phyloP scores from a whole-genome alignment of 2,329 filamentous ascomycete genomes.

The Tolypocladium ophioglossoides region DNA sequence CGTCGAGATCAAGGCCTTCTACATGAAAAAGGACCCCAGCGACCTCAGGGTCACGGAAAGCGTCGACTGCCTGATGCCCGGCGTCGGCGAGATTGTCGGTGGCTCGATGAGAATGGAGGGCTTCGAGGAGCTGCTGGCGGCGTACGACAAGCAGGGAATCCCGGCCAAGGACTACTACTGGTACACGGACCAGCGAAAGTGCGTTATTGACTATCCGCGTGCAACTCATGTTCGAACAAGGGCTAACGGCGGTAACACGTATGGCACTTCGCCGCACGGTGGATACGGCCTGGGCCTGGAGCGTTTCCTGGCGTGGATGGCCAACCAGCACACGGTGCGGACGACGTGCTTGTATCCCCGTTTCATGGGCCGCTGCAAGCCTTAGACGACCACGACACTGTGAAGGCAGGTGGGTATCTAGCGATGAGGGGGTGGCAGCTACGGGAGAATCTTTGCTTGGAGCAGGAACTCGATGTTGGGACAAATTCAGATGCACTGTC shows the following conservation, averaged over 20 bases:
- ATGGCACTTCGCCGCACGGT: conserved; percentile 84
- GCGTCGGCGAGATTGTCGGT: conserved; percentile 93
- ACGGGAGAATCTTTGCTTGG: background rate
- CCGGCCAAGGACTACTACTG: conserved; percentile 85
- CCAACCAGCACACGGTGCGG: conserved; percentile 51
- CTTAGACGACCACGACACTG: conserved; percentile 27
- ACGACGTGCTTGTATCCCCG: conserved; percentile 65
- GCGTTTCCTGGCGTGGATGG: conserved; percentile 48
- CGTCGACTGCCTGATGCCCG: conserved; percentile 79
- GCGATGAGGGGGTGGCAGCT: background rate
- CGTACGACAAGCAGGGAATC: conserved; percentile 80
- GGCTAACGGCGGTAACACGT: conserved; percentile 20
- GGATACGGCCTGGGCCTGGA: conserved; percentile 73
- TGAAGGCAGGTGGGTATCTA: background rate
- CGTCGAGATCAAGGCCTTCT: conserved; percentile 95
- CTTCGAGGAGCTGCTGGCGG: conserved; percentile 79
- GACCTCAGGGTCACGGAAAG: conserved; percentile 84
- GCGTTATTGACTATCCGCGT: background rate
- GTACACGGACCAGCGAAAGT: conserved; percentile 95
- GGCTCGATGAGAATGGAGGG: conserved; percentile 94
- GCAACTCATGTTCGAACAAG: background rate
- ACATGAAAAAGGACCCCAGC: conserved; percentile 82
- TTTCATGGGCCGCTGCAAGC: conserved; percentile 72
- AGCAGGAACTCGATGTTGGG: background rate
- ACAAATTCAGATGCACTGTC: background rate